These are phyloP conservation scores for Metschnikowia drakensbergensis DNA, from an alignment of 805 yeast genomes.

Conservation along the genomic window DNA sequence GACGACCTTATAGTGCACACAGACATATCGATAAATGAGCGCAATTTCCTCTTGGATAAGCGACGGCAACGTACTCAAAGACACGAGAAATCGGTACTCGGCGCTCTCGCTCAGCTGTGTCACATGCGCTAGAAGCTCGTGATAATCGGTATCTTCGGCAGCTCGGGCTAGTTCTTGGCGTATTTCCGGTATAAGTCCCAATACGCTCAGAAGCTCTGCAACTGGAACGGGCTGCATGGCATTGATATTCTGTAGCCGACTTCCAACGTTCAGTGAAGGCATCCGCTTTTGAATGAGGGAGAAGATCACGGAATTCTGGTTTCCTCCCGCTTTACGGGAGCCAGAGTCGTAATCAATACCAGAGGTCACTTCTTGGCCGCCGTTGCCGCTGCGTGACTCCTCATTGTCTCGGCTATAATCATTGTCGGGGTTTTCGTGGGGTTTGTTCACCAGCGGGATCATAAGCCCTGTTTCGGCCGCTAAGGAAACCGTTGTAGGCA, in stretches of 20 bases:
- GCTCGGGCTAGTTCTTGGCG: slow-evolving; percentile 19
- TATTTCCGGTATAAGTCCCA: slow-evolving; percentile 23
- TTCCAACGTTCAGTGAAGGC: slow-evolving; percentile 4
- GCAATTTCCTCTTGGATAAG: slow-evolving; percentile 54
- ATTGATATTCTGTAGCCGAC: slow-evolving; percentile 20
- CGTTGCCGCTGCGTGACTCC: too few species aligned
- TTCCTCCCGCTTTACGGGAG: not conserved
- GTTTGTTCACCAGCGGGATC: too few species aligned
- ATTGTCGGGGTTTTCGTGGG: too few species aligned
- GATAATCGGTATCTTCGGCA: slow-evolving; percentile 26
- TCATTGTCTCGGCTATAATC: too few species aligned
- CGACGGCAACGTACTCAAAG: slow-evolving; percentile 52
- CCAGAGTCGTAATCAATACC: too few species aligned
- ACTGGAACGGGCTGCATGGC: slow-evolving; percentile 21
- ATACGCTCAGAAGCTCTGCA: slow-evolving; percentile 20
- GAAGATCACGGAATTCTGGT: not conserved
- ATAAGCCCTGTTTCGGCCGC: not conserved
- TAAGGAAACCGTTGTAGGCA: not conserved
- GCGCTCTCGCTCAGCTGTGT: slow-evolving; percentile 30
- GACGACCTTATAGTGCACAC: slow-evolving; percentile 50
- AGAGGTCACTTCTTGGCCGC: too few species aligned
- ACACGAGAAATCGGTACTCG: slow-evolving; percentile 47
- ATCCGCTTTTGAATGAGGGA: not conserved
- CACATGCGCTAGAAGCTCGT: slow-evolving; percentile 29
- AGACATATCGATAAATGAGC: slow-evolving; percentile 46